Evolutionary conservation across 768 basidiomycete genomes (phyloP).

Genomic region (Leccinum imitatum): DNA sequence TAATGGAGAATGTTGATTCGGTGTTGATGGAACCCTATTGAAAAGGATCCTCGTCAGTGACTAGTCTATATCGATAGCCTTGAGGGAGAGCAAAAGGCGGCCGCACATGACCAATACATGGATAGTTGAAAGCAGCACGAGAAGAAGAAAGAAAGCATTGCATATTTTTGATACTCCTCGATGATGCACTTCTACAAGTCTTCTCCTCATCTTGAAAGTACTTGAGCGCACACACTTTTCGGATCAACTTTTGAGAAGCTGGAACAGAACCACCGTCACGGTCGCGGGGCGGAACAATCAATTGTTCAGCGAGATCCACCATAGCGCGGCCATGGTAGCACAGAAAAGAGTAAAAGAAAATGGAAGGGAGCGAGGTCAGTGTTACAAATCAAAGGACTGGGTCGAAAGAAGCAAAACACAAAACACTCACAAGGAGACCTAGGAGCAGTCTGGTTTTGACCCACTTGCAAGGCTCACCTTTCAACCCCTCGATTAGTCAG

Average conservation of each 20-base stretch:
- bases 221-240: conserved; percentile 85
- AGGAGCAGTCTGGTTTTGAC: not conserved
- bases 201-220: conserved; percentile 81
- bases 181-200: conserved; percentile 93
- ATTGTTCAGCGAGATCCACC: not conserved
- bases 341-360: not conserved
- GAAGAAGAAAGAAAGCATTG: not conserved
- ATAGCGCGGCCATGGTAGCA: not conserved
- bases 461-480: not conserved
- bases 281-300: not conserved
- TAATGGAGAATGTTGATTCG: conserved; percentile 94
- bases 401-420: not conserved
- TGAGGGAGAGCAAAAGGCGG: not conserved
- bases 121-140: not conserved
- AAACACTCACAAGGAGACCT: not conserved
- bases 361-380: not conserved
- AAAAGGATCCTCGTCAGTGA: not conserved
- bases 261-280: too few relatives aligned
- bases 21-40: conserved; percentile 79
- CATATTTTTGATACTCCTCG: conserved; percentile 85
- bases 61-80: not conserved
- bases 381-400: not conserved
- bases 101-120: not conserved
- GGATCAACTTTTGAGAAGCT: conserved; percentile 35
- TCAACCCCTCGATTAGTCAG: not conserved